These are phyloP conservation scores for Agrostemma githago DNA, from an alignment of 148 eudicot species.

Conservation along the genomic window DNA sequence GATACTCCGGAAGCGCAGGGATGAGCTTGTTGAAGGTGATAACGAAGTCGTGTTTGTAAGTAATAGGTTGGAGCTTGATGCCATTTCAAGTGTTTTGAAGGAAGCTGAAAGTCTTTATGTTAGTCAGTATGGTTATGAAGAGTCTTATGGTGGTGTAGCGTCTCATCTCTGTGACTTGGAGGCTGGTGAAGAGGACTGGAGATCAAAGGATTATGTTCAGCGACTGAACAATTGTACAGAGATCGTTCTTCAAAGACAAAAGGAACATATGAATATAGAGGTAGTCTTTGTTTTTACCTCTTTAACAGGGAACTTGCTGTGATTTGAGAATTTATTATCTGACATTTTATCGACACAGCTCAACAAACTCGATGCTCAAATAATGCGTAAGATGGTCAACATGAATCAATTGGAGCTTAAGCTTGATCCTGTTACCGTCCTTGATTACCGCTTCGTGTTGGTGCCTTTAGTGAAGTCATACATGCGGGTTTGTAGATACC, in stretches of 20 bases:
- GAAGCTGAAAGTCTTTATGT: constrained; percentile 61
- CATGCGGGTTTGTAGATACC: constrained; percentile 58
- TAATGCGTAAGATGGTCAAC: constrained; percentile 51
- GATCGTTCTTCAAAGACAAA: constrained; percentile 63
- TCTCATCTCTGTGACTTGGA: constrained; percentile 67
- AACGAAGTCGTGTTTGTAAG: constrained; percentile 36
- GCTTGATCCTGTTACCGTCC: constrained; percentile 54
- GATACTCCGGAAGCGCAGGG: constrained; percentile 62
- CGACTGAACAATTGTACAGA: constrained; percentile 69
- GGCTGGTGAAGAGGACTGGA: constrained; percentile 79
- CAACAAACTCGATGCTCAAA: constrained; percentile 75
- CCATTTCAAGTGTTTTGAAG: constrained; percentile 59
- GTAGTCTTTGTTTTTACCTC: constrained; percentile 37
- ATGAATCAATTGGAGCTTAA: constrained; percentile 76
- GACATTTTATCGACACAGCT: constrained; percentile 57
- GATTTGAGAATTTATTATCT: constrained; percentile 24
- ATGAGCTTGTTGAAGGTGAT: constrained; percentile 58
- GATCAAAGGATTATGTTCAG: constrained; percentile 57
- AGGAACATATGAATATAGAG: constrained; percentile 65
- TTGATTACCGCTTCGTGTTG: constrained; percentile 61
- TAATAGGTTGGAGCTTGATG: constrained; percentile 70
- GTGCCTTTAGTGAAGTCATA: constrained; percentile 73
- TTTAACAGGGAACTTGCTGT: neutral
- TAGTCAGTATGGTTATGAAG: constrained; percentile 69
- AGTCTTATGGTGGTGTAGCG: constrained; percentile 42